Base-by-base conservation (phyloP, 306 rosid genomes). In the Vigna unguiculata region DNA sequence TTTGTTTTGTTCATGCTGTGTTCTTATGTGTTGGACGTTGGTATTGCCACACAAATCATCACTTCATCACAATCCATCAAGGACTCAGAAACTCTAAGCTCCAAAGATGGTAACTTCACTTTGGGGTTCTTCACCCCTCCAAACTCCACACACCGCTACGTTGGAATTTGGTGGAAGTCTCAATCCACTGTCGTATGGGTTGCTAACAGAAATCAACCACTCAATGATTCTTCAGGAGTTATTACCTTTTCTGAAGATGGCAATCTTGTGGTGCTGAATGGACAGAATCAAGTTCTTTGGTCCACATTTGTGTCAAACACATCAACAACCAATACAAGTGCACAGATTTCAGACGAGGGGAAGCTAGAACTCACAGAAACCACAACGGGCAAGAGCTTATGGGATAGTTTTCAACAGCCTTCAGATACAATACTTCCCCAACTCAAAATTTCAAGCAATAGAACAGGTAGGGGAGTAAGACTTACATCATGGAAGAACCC, bases 371-470 rank as follows among this genome's bases (percentile, higher is more conserved):
- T 86, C 41, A 38, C 9, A 10, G 80, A 72, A 45, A 10, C 15
- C 10, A 9, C 75, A 34, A 69, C 20, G 0, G 76, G 75, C n/a
- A 8, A 4, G n/a, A 17, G 8, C 30, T 9, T 70, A 54, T 86
- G 89, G 87, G 57, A 58, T 22, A 86, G 85, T 74, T 80, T 86
- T 64, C 40, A 78, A 22, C 22, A 72, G 40, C 85, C 85, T 47
- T 53, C 85, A 19, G 8, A 80, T 38, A 6, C 61, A 60, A 5
- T 52, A 17, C 53, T 80, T 65, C 70, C 83, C 0, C 11, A 20
- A 2, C 76, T 77, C 81, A 77, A 80, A 66, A 25, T 86, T 12
- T 1, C 51, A 32, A 47, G 17, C 38, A 48, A 32, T 4, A 34
- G 0, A 19, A 48, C 71, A 6, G n/a, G 48, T 30, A 34, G 24